Evolutionary conservation across 108 stramenopile genomes (phyloP).

Genomic region (Cyclotella kingstonii): DNA sequence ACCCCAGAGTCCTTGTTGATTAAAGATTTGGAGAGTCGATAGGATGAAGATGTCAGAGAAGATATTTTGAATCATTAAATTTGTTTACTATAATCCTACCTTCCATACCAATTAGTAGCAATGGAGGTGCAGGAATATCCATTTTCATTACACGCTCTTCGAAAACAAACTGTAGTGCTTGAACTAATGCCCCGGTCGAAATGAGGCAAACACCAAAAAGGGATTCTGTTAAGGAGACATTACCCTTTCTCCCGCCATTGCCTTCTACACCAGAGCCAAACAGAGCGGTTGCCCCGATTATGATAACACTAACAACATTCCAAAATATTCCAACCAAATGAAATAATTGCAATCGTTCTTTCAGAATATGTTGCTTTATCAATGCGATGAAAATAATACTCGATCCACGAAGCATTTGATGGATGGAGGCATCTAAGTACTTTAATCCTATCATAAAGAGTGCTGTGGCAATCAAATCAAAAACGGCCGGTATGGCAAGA

Average conservation of each 20-base stretch:
- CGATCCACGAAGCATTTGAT: constrained; percentile 85
- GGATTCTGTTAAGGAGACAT: constrained; percentile 36
- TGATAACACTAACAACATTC: constrained; percentile 79
- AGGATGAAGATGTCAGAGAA: not conserved
- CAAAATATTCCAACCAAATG: constrained; percentile 88
- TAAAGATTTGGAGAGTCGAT: not conserved
- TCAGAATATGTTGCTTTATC: constrained; percentile 84
- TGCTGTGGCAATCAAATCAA: constrained; percentile 84
- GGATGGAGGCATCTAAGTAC: constrained; percentile 82
- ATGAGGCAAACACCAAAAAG: constrained; percentile 76
- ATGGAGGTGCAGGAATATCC: constrained; percentile 82
- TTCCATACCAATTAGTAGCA: constrained; percentile 90
- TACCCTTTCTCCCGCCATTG: constrained; percentile 7
- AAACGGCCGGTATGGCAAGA: constrained; percentile 77
- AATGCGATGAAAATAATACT: constrained; percentile 92
- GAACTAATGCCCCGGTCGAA: constrained; percentile 83
- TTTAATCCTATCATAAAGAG: constrained; percentile 90
- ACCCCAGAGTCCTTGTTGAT: constrained; percentile 75
- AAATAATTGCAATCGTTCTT: constrained; percentile 66
- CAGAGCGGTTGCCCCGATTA: constrained; percentile 82
- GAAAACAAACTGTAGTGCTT: constrained; percentile 86
- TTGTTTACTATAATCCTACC: not conserved
- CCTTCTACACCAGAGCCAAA: constrained; percentile 37
- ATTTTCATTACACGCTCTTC: constrained; percentile 92
- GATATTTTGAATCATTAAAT: not conserved